phyloP scores from a whole-genome alignment of 345 rosid species.

The Salix udensis region DNA sequence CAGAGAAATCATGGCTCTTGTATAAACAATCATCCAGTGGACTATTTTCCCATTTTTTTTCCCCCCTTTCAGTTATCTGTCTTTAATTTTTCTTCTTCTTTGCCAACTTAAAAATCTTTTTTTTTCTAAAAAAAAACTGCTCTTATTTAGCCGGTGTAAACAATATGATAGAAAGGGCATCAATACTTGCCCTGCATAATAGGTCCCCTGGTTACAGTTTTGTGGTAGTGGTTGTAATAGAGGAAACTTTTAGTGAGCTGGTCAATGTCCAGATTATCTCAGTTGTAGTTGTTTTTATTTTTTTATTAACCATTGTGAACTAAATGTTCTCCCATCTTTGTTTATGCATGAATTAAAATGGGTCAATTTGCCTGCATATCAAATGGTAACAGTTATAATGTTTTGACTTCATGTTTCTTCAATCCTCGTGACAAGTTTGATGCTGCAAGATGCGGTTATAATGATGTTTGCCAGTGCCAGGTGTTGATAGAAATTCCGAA shows the following conservation, averaged over 20 bases:
- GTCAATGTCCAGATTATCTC: conserved; percentile 30
- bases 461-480: neutral
- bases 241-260: conserved; percentile 12
- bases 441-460: neutral
- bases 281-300: conserved; percentile 15
- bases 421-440: neutral
- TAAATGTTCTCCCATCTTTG: neutral
- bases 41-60: neutral
- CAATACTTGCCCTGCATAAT: conserved; percentile 32
- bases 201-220: conserved; percentile 30
- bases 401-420: neutral
- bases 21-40: conserved; percentile 10
- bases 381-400: neutral
- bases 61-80: conserved; percentile 9
- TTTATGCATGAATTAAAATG: neutral
- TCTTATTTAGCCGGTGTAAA: conserved; percentile 11
- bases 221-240: conserved; percentile 32
- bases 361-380: neutral
- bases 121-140: no score
- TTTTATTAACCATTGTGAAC: conserved; percentile 33
- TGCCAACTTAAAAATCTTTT: neutral
- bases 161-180: conserved; percentile 30
- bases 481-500: neutral
- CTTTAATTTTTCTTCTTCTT: conserved; percentile 11
- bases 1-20: conserved; percentile 27